These are phyloP conservation scores for Chytridiales sp. DNA, from an alignment of 371 early-diverging fungal genomes.

Conservation along the genomic window DNA sequence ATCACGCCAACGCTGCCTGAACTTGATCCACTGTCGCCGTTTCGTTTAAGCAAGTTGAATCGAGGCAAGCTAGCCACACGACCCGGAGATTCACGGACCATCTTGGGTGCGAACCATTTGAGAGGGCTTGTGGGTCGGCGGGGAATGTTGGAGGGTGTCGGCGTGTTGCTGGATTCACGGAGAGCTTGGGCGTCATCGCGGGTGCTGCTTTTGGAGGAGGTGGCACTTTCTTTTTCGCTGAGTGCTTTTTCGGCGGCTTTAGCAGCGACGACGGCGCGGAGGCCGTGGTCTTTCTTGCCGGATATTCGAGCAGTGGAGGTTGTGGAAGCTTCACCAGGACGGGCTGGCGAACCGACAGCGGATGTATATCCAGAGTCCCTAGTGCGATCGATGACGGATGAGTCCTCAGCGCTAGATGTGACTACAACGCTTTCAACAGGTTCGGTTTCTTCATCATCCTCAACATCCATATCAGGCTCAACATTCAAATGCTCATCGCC, in stretches of 20 bases:
- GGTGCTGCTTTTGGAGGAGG: too few species aligned
- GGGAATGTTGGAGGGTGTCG: too few species aligned
- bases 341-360: too few species aligned
- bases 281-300: not conserved
- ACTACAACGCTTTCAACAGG: not conserved
- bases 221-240: too few species aligned
- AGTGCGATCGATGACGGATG: not conserved
- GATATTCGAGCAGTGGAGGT: not conserved
- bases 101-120: slow-evolving; percentile 21
- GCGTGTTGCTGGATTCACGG: too few species aligned
- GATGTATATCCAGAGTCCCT: not conserved
- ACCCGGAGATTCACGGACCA: slow-evolving; percentile 18
- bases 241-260: not conserved
- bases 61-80: too few species aligned
- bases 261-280: not conserved
- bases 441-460: not conserved
- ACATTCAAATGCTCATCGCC: not conserved
- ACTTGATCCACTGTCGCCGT: too few species aligned
- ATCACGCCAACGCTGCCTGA: too few species aligned
- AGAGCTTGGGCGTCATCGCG: too few species aligned
- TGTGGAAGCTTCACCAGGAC: too few species aligned
- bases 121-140: slow-evolving; percentile 14
- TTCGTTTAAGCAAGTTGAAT: too few species aligned
- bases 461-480: not conserved
- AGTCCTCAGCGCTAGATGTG: not conserved